These are phyloP conservation scores for Urtica urens DNA, from an alignment of 306 rosid species.

Conservation along the genomic window DNA sequence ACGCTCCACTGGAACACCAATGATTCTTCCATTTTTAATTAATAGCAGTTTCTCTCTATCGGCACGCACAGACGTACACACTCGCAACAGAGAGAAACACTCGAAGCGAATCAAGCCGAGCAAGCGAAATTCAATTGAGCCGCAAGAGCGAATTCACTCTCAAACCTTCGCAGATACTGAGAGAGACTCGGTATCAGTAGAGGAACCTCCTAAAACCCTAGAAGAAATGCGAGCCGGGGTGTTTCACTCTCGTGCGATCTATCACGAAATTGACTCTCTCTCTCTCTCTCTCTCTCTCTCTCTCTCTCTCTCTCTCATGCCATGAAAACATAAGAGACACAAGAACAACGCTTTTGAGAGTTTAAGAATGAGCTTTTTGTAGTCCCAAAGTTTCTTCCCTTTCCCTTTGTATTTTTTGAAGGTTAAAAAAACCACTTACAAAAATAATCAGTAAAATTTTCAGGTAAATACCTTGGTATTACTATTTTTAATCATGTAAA, in stretches of 20 bases:
- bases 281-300: background rate
- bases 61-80: slow-evolving; percentile 20
- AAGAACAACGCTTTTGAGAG: background rate
- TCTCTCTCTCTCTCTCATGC: slow-evolving; percentile 14
- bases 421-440: too few species aligned
- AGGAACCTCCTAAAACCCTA: slow-evolving; percentile 4
- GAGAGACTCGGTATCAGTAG: background rate
- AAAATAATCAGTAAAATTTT: too few species aligned
- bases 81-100: slow-evolving; percentile 12
- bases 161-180: background rate
- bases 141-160: too few species aligned
- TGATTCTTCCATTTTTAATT: slow-evolving; percentile 72
- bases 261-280: background rate
- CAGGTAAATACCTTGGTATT: too few species aligned
- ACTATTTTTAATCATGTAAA: too few species aligned
- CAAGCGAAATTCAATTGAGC: background rate
- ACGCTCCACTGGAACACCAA: slow-evolving; percentile 55
- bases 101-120: slow-evolving; percentile 5
- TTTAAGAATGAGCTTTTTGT: slow-evolving; percentile 8
- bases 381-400: background rate
- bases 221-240: slow-evolving; percentile 8
- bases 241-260: slow-evolving; percentile 1
- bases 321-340: slow-evolving; percentile 11
- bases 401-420: background rate
- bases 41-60: background rate